phyloP scores from a whole-genome alignment of 352 stramenopile species.

The Lagenidium giganteum region DNA sequence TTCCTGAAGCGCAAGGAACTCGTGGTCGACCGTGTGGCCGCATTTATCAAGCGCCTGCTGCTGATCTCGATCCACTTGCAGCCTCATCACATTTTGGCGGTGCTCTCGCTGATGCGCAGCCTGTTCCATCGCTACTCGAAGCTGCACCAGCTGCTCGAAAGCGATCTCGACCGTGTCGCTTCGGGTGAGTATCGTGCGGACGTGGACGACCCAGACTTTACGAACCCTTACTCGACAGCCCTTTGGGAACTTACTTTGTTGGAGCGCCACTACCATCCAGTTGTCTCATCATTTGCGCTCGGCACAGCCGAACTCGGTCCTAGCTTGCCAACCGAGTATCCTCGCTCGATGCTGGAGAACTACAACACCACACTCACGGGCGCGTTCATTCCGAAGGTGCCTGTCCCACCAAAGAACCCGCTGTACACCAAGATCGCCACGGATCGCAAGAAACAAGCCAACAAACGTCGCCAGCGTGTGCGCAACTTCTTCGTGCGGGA shows the following conservation, averaged over 20 bases:
- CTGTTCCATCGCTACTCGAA: slow-evolving; percentile 92
- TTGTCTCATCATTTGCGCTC: slow-evolving; percentile 56
- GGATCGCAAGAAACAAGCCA: slow-evolving; percentile 47
- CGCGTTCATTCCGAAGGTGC: slow-evolving; percentile 56
- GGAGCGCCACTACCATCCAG: slow-evolving; percentile 82
- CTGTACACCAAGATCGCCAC: slow-evolving; percentile 62
- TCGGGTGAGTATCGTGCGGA: slow-evolving; percentile 90
- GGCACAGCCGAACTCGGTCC: slow-evolving; percentile 57
- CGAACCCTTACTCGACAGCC: slow-evolving; percentile 92
- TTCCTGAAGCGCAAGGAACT: slow-evolving; percentile 94
- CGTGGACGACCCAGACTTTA: slow-evolving; percentile 93
- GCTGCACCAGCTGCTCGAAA: slow-evolving; percentile 93
- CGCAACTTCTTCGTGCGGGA: slow-evolving; percentile 74
- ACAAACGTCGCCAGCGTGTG: slow-evolving; percentile 41
- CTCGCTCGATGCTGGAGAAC: slow-evolving; percentile 51
- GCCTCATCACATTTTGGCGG: slow-evolving; percentile 75
- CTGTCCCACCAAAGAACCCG: slow-evolving; percentile 55
- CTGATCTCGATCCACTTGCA: slow-evolving; percentile 85
- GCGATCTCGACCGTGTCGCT: slow-evolving; percentile 92
- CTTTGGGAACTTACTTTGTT: slow-evolving; percentile 92
- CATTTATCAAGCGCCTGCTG: slow-evolving; percentile 93
- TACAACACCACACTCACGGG: slow-evolving; percentile 39
- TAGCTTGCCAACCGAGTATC: slow-evolving; percentile 63
- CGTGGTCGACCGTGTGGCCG: slow-evolving; percentile 90
- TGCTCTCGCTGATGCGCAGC: slow-evolving; percentile 85